Evolutionary conservation across 768 basidiomycete species (phyloP), one percentile per base, ranked within the genome.

Genomic region (Mycena polygramma): DNA sequence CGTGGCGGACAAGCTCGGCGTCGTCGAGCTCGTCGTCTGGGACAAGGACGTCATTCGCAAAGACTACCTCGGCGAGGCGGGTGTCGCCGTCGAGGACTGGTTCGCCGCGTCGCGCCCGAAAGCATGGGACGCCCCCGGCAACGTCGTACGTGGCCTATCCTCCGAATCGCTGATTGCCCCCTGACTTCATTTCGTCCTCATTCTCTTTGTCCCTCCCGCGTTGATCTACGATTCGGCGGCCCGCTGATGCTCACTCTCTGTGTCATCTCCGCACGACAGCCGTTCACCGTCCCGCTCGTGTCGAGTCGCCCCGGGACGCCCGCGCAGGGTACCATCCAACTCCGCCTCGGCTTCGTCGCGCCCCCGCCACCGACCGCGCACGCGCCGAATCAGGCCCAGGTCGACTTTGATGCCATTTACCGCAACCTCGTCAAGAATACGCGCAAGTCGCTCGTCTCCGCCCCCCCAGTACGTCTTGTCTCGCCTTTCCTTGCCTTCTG

Each of bases 1-100:
- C 19, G 86, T 93, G 35, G 91, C 91, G 0, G 92, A 93, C 73
- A 84, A 84, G 53, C 85, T 94, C 7, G 92, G 93, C 41, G 89
- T 87, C 2, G 75, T 98, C 51, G 96, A 98, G 80, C 83, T 95
- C 41, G 91, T 98, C 15, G 86, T 96, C 0, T 99, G 97, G 97
- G 96, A 97, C 81, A 96, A 92, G 83, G 97, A 98, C 80, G 83
- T 94, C 73, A 79, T 96, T 75, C 88, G 86, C 75, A 98, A 96
- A 82, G 97, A 98, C 53, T 99, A 98, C 78, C 86, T 99, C 19
- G 98, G 98, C 19, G 97, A 99, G 80, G 87, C 89, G 7, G 88
- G 91, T 0, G 73, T 98, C 9, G 88, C 90, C 0, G 77, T 97
- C n/a, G 91, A 91, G 22, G 90, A 94, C 41, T 97, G 95, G 95